Evolutionary conservation across 805 yeast species (phyloP).

Genomic region (Myxozyma melibiosi): DNA sequence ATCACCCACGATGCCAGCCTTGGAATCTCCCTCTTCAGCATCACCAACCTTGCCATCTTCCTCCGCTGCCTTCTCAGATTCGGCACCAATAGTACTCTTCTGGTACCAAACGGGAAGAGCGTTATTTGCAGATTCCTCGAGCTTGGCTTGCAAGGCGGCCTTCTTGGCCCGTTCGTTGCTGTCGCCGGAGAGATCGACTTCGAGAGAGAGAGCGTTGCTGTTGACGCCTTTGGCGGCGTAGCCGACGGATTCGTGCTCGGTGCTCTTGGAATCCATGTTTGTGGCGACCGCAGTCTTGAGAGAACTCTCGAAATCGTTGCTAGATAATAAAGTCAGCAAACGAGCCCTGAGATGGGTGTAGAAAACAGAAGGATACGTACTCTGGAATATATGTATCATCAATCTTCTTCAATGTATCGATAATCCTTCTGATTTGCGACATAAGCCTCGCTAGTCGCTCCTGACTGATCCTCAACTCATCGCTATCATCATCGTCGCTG

Average conservation of each 20-base stretch:
- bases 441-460: slow-evolving; percentile 78
- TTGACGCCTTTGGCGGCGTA: slow-evolving; percentile 47
- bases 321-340: neutral
- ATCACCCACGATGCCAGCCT: slow-evolving; percentile 6
- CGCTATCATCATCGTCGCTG: slow-evolving; percentile 85
- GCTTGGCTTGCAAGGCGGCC: slow-evolving; percentile 56
- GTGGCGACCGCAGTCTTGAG: slow-evolving; percentile 78
- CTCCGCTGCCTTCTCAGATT: slow-evolving; percentile 46
- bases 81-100: slow-evolving; percentile 79
- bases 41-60: slow-evolving; percentile 29
- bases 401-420: slow-evolving; percentile 76
- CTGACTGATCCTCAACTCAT: slow-evolving; percentile 78
- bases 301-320: slow-evolving; percentile 82
- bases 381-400: slow-evolving; percentile 81
- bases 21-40: slow-evolving; percentile 34
- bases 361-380: slow-evolving; percentile 17
- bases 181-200: slow-evolving; percentile 63
- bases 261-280: slow-evolving; percentile 62
- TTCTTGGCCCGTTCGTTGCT: slow-evolving; percentile 63
- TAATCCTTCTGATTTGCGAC: slow-evolving; percentile 87
- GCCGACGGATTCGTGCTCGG: slow-evolving; percentile 42
- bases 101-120: slow-evolving; percentile 97
- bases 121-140: slow-evolving; percentile 77
- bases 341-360: neutral
- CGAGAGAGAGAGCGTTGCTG: slow-evolving; percentile 71